These are phyloP conservation scores for Lentinula lateritia DNA, from an alignment of 768 basidiomycete genomes.

Conservation along the genomic window DNA sequence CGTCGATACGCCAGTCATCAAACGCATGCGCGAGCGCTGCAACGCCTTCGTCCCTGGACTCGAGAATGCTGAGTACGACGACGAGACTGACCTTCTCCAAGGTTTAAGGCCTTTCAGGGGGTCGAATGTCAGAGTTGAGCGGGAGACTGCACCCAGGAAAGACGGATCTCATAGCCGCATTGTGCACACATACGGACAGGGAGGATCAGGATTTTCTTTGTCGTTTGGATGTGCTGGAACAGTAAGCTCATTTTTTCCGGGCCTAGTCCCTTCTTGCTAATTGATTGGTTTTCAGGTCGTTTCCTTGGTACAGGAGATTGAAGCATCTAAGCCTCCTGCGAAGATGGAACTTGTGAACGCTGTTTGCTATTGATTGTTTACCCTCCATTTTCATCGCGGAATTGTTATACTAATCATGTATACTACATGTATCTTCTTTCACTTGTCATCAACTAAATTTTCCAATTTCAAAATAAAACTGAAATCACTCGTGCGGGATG, in stretches of 20 bases:
- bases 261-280: background rate
- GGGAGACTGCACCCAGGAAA: constrained; percentile 14
- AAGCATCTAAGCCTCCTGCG: background rate
- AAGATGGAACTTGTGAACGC: constrained; percentile 1
- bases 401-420: too few relatives aligned
- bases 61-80: constrained; percentile 20
- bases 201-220: constrained; percentile 20
- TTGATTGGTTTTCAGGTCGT: background rate
- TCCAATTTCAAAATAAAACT: too few relatives aligned
- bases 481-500: too few relatives aligned
- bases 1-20: constrained; percentile 21
- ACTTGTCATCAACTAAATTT: too few relatives aligned
- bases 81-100: constrained; percentile 20
- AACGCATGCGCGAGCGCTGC: constrained; percentile 23
- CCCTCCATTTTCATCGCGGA: background rate
- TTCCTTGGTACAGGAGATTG: background rate
- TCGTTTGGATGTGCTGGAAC: constrained; percentile 19
- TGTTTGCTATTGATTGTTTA: background rate
- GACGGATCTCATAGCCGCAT: constrained; percentile 13
- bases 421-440: too few relatives aligned
- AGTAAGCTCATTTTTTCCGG: constrained; percentile 2
- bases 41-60: constrained; percentile 22
- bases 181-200: constrained; percentile 22
- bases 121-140: constrained; percentile 22
- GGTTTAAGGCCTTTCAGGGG: constrained; percentile 23